Evolutionary conservation across 1,284 basidiomycete species (phyloP).

Genomic region (Chalciporus sp.): DNA sequence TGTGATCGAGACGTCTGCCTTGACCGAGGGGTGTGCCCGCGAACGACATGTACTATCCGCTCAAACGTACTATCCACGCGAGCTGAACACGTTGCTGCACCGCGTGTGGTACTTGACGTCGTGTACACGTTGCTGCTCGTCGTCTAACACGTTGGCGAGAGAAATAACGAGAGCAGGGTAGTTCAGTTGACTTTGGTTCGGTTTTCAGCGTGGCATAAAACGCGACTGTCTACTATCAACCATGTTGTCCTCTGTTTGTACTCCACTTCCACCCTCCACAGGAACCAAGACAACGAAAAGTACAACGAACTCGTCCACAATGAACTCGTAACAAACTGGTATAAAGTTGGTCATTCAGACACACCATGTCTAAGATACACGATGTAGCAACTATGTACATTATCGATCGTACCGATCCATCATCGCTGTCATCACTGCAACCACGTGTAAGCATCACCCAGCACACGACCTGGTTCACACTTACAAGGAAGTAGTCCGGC

Average conservation of each 20-base stretch:
- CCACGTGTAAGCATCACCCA: neutral
- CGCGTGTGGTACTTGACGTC: slow-evolving; percentile 10
- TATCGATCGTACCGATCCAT: slow-evolving; percentile 14
- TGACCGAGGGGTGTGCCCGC: slow-evolving; percentile 78
- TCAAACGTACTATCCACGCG: slow-evolving; percentile 47
- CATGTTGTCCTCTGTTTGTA: slow-evolving; percentile 31
- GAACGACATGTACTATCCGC: slow-evolving; percentile 71
- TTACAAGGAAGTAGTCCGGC: slow-evolving; percentile 94
- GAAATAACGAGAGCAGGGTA: too few species aligned
- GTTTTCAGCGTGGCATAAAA: neutral
- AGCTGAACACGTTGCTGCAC: slow-evolving; percentile 21
- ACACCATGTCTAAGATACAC: slow-evolving; percentile 20
- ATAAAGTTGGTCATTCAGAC: slow-evolving; percentile 13
- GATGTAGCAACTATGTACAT: slow-evolving; percentile 26
- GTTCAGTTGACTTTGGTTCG: neutral
- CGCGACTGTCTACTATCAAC: slow-evolving; percentile 13
- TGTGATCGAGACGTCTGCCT: slow-evolving; percentile 80
- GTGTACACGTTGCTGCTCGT: slow-evolving; percentile 13
- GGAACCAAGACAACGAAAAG: neutral
- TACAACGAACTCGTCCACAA: neutral
- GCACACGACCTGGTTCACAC: slow-evolving; percentile 26
- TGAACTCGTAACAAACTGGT: neutral
- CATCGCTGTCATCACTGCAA: slow-evolving; percentile 29
- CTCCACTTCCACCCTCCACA: neutral
- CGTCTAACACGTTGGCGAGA: slow-evolving; percentile 12